phyloP scores from a whole-genome alignment of 2,329 filamentous ascomycete species.

The Ceratocystis diversiconidia region DNA sequence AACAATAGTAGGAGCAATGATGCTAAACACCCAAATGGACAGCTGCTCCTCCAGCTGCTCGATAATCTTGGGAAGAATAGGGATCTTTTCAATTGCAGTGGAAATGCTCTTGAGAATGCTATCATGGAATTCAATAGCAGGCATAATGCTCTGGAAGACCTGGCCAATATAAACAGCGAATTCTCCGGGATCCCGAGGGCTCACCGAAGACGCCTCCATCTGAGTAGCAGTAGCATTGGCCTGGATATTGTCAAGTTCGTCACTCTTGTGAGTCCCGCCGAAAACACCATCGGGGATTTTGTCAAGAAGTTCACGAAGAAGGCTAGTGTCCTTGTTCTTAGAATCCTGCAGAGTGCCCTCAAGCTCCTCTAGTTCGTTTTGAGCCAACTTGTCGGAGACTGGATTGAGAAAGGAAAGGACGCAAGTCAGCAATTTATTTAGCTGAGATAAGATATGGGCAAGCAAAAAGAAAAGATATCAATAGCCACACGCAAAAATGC shows the following conservation, averaged over 20 bases:
- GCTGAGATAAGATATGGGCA: neutral
- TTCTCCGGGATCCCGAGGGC: slow-evolving; percentile 67
- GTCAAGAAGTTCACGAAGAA: slow-evolving; percentile 65
- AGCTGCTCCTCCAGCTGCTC: slow-evolving; percentile 80
- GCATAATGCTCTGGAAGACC: slow-evolving; percentile 67
- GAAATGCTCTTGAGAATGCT: slow-evolving; percentile 68
- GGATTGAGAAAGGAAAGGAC: neutral
- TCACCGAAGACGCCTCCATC: slow-evolving; percentile 59
- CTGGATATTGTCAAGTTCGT: slow-evolving; percentile 68
- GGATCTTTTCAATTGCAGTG: slow-evolving; percentile 69
- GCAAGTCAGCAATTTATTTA: neutral
- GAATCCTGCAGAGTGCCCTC: slow-evolving; percentile 64
- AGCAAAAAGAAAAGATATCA: neutral
- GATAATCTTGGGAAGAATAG: slow-evolving; percentile 68
- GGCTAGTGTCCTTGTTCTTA: slow-evolving; percentile 50
- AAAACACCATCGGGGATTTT: slow-evolving; percentile 73
- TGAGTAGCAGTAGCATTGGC: slow-evolving; percentile 59
- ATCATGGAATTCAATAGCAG: slow-evolving; percentile 82
- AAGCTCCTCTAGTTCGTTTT: slow-evolving; percentile 79
- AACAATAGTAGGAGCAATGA: slow-evolving; percentile 75
- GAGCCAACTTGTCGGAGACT: slow-evolving; percentile 78
- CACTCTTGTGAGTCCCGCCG: slow-evolving; percentile 57
- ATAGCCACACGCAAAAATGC: neutral
- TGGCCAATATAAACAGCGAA: slow-evolving; percentile 65
- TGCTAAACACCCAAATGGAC: slow-evolving; percentile 78